Conservation (phyloP, 306 rosid genomes). For the Vigna reflexopilosa region DNA sequence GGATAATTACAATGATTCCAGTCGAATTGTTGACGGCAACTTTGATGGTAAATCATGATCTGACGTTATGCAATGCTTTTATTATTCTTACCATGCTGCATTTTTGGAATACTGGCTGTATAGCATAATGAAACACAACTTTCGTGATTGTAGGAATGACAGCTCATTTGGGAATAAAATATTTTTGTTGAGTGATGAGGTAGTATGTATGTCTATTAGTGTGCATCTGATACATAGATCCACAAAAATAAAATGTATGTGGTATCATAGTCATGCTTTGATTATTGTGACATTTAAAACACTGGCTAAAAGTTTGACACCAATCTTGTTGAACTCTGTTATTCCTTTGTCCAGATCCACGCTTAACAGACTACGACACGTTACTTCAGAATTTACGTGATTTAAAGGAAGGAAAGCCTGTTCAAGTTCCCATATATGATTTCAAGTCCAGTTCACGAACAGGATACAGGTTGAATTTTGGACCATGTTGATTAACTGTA, state of each 20-base stretch:
- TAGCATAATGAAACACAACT: constrained; percentile 27
- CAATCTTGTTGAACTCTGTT: constrained; percentile 34
- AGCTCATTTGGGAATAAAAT: constrained; percentile 6
- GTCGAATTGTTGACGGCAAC: constrained; percentile 98
- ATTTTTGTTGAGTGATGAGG: neutral
- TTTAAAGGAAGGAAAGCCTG: constrained; percentile 82
- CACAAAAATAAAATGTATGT: constrained; percentile 25
- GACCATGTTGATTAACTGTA: constrained; percentile 37
- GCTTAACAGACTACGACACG: constrained; percentile 94
- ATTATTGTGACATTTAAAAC: constrained; percentile 24
- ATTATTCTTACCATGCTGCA: constrained; percentile 37
- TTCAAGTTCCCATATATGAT: constrained; percentile 91
- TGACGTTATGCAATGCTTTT: constrained; percentile 38
- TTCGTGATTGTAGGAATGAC: constrained; percentile 13
- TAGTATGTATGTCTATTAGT: neutral
- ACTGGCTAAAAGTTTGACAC: constrained; percentile 29
- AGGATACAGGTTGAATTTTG: constrained; percentile 81
- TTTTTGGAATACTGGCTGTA: constrained; percentile 19
- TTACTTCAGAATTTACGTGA: constrained; percentile 92
- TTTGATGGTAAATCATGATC: constrained; percentile 76
- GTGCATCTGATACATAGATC: constrained; percentile 27
- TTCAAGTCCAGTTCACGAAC: constrained; percentile 92
- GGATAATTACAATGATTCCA: constrained; percentile 95
- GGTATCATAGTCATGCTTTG: constrained; percentile 38
- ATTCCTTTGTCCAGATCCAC: constrained; percentile 78